Conservation (phyloP, 2,329 filamentous ascomycete species). For the Aspergillus cejpii region DNA sequence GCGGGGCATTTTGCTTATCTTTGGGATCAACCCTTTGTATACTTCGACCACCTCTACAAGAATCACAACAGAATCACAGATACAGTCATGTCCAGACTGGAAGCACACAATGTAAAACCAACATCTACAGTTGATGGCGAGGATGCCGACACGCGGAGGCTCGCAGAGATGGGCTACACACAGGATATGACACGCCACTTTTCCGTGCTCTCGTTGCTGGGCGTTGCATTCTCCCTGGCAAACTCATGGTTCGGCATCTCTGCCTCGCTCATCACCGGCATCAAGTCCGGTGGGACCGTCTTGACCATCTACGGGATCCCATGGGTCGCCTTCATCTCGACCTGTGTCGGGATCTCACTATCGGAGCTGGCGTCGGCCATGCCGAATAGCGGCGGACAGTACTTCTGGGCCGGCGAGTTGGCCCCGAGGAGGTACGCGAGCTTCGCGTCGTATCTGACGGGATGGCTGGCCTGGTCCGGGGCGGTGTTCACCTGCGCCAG, state of each 20-base stretch:
- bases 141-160: slow-evolving; percentile 37
- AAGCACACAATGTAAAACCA: no score
- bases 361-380: slow-evolving; percentile 45
- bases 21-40: no score
- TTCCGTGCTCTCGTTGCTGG: slow-evolving; percentile 44
- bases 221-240: slow-evolving; percentile 46
- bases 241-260: slow-evolving; percentile 50
- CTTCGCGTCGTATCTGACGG: slow-evolving; percentile 44
- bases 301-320: slow-evolving; percentile 47
- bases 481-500: slow-evolving; percentile 50
- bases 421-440: slow-evolving; percentile 42
- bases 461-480: slow-evolving; percentile 49
- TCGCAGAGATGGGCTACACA: slow-evolving; percentile 44
- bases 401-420: slow-evolving; percentile 47
- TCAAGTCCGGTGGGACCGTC: slow-evolving; percentile 46
- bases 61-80: no score
- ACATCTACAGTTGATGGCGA: not conserved
- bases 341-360: slow-evolving; percentile 42
- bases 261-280: slow-evolving; percentile 45
- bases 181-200: slow-evolving; percentile 44
- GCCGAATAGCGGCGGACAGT: slow-evolving; percentile 48
- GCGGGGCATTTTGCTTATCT: no score
- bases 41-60: no score
- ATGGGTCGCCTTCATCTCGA: slow-evolving; percentile 41
- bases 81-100: no score